Evolutionary conservation across 2,329 filamentous ascomycete species (phyloP).

Genomic region (Ramularia endophylla): DNA sequence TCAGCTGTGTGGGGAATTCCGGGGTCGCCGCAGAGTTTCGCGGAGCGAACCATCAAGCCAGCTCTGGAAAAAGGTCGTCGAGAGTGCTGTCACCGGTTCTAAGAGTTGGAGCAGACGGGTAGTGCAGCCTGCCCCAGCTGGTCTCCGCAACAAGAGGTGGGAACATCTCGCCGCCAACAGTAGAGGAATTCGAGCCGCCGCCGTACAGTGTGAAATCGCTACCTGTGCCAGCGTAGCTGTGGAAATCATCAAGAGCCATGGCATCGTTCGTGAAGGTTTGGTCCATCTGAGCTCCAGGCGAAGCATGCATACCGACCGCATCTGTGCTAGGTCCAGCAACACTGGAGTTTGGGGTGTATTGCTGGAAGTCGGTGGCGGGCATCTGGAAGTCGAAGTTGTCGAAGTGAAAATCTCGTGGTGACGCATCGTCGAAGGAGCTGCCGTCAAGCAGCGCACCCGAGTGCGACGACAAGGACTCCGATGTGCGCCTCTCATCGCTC

Average conservation of each 20-base stretch:
- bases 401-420: slow-evolving; percentile 51
- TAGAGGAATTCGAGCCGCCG: slow-evolving; percentile 19
- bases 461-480: slow-evolving; percentile 31
- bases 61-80: slow-evolving; percentile 19
- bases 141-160: slow-evolving; percentile 19
- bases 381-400: slow-evolving; percentile 45
- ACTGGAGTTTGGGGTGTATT: slow-evolving; percentile 23
- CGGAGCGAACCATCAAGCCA: neutral
- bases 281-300: slow-evolving; percentile 65
- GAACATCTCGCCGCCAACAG: slow-evolving; percentile 26
- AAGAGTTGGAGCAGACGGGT: slow-evolving; percentile 15
- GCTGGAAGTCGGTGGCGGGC: slow-evolving; percentile 28
- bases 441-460: slow-evolving; percentile 35
- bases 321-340: slow-evolving; percentile 17
- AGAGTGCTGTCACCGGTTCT: slow-evolving; percentile 15
- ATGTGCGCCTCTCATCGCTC: slow-evolving; percentile 29
- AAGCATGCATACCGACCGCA: slow-evolving; percentile 50
- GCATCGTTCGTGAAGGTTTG: slow-evolving; percentile 47
- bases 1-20: too few species aligned
- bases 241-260: slow-evolving; percentile 55
- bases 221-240: slow-evolving; percentile 25
- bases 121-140: slow-evolving; percentile 32
- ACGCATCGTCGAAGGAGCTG: slow-evolving; percentile 38
- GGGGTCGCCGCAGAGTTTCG: too few species aligned
- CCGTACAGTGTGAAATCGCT: slow-evolving; percentile 60